Conservation (phyloP, 306 rosid genomes). For the Corylus avellana region DNA sequence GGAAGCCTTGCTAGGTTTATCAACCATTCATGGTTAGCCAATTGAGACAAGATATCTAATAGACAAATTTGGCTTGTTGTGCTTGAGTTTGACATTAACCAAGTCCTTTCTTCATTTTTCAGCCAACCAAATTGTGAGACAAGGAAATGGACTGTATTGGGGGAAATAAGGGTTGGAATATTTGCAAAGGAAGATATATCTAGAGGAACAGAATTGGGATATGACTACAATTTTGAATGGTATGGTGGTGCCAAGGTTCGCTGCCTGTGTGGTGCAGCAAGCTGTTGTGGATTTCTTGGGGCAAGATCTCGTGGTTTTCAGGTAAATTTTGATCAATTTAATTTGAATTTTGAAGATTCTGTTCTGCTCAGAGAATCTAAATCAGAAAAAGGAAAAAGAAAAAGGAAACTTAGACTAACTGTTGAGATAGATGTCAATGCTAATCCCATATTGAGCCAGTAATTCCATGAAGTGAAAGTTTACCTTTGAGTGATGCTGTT, state of each 20-base stretch:
- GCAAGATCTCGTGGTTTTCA: constrained; percentile 98
- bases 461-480: not conserved
- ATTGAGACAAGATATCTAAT: constrained; percentile 20
- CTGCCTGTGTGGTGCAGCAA: constrained; percentile 90
- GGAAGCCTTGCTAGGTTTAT: constrained; percentile 95
- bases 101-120: constrained; percentile 40
- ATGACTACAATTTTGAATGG: constrained; percentile 97
- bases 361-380: constrained; percentile 1
- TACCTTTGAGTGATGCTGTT: not conserved
- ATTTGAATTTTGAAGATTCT: not conserved
- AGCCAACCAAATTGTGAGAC: constrained; percentile 97
- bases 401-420: not conserved
- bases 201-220: constrained; percentile 82
- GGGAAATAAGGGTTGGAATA: constrained; percentile 96
- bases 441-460: not conserved
- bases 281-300: constrained; percentile 93
- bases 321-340: constrained; percentile 41
- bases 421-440: not conserved
- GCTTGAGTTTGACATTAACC: constrained; percentile 38
- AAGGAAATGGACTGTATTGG: constrained; percentile 94
- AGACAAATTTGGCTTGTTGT: constrained; percentile 25
- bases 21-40: constrained; percentile 91
- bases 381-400: not conserved
- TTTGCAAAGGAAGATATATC: constrained; percentile 85
- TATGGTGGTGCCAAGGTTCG: constrained; percentile 96